Base-by-base conservation (phyloP, 2,329 filamentous ascomycete genomes). In the Cercospora nicotianae region DNA sequence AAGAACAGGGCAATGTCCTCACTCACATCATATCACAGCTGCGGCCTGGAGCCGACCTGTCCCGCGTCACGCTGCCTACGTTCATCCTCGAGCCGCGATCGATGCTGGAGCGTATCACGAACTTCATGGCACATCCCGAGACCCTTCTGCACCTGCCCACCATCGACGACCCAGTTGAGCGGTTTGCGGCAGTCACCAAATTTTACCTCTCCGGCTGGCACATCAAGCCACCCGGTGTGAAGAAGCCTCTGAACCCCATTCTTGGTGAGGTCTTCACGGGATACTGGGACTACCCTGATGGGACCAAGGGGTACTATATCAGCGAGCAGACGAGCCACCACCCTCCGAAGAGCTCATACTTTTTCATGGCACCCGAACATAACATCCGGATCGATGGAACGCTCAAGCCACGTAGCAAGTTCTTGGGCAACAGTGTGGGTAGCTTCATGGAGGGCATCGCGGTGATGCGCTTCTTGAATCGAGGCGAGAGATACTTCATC, bases 91-190 rank as follows among this genome's bases (percentile, higher is more conserved):
- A 99, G 81, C 95, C 95, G 26, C 90, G 94, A 77, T 97, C 94
- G 75, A 99, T 99, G 95, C 84, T 99, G 75, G 95, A 99, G 82
- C 89, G 95, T 75, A 99, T 99, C 79, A 99, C 95, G 77, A 99
- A 99, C 84, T 99, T 99, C 85, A 99, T 99, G 95, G 96, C 94
- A 75, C 95, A 99, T 79, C 95, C 95, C 48, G 95, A 99, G 81
- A 96, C 93, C 77, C 89, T 99, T 33, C 88, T 99, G 4, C 90
- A 91, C 36, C 95, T 98, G 80, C 87, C 94, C 55, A 83, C 88
- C 58, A 91, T 97, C 74, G 91, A 98, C 62, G 94, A 99, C 77
- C 94, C 95, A 1, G 84, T 93, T 66, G 85, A 94, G 76, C 89
- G 95, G 79, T 99, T 99, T 77, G 89, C 98, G 31, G 92, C 93